A percentile compares a stretch with the other conserved stretches of the same genome.
phyloP scores from a whole-genome alignment of 345 rosid species.

The Reutealis trisperma region DNA sequence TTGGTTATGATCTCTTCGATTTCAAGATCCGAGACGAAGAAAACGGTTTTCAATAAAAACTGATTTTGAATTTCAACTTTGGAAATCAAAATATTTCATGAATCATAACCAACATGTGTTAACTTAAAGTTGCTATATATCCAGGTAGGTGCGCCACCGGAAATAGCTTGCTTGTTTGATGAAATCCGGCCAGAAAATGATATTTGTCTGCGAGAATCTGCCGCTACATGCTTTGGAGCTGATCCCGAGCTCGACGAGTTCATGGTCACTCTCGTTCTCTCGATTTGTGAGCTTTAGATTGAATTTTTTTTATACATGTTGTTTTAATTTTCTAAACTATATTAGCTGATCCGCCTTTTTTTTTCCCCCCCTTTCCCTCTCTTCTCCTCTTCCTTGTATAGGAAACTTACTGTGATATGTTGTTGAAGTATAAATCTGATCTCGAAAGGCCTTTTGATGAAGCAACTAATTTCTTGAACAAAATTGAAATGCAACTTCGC shows the following conservation, averaged over 20 bases:
- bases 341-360: not conserved
- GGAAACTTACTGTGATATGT: constrained; percentile 77
- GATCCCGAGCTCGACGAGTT: constrained; percentile 99
- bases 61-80: not conserved
- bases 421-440: constrained; percentile 81
- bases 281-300: not conserved
- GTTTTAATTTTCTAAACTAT: not conserved
- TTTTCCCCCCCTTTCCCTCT: too few species aligned
- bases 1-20: not conserved
- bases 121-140: not conserved
- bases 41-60: constrained; percentile 3
- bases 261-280: constrained; percentile 51
- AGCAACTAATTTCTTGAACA: constrained; percentile 72
- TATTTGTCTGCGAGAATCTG: constrained; percentile 41
- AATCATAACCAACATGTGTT: not conserved
- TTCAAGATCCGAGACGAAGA: constrained; percentile 13
- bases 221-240: constrained; percentile 53
- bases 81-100: not conserved
- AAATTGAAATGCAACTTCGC: constrained; percentile 84
- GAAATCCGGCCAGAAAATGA: constrained; percentile 61
- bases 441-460: constrained; percentile 90
- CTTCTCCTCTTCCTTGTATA: constrained; percentile 9
- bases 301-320: too few species aligned
- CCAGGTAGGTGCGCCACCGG: constrained; percentile 94
- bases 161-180: constrained; percentile 61